Percentiles rank a stretch among this genome's conserved stretches.
phyloP scores from a whole-genome alignment of 2,329 filamentous ascomycete species.

The Xylaria polymorpha region DNA sequence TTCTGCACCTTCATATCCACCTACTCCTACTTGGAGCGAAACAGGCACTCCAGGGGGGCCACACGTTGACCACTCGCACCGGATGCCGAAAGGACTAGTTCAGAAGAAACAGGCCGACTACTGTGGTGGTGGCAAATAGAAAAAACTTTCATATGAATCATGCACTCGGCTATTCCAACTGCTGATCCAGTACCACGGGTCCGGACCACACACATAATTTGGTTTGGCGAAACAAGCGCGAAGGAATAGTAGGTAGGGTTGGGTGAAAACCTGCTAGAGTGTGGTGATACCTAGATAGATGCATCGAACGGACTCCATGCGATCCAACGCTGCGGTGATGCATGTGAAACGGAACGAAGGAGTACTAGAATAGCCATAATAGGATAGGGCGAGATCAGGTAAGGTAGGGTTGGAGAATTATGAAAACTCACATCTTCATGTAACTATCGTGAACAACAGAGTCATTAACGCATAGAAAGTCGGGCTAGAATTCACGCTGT shows the following conservation, averaged over 20 bases:
- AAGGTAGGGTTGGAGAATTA: not conserved
- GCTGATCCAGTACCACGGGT: not conserved
- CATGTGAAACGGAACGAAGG: not conserved
- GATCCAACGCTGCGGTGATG: not conserved
- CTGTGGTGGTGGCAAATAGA: conserved; percentile 22
- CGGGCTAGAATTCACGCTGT: conserved; percentile 22
- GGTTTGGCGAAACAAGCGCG: not conserved
- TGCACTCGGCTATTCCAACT: not conserved
- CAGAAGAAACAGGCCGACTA: conserved; percentile 10
- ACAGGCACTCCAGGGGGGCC: conserved; percentile 11
- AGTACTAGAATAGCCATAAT: not conserved
- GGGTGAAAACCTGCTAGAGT: not conserved
- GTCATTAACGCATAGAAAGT: not conserved
- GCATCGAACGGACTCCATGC: not conserved
- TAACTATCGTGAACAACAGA: conserved; percentile 30
- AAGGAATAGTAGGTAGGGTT: not conserved
- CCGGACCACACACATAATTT: not conserved
- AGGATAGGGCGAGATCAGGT: not conserved
- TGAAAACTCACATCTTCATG: conserved; percentile 31
- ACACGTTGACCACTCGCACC: conserved; percentile 8
- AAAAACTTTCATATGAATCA: conserved; percentile 13
- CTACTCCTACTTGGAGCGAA: not conserved
- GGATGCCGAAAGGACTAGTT: conserved; percentile 4
- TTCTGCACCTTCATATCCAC: not conserved
- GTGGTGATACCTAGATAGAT: not conserved